A percentile compares a stretch with the other conserved stretches of the same genome.
Conservation (phyloP, 2,329 filamentous ascomycete genomes). For the Talaromyces marneffei region DNA sequence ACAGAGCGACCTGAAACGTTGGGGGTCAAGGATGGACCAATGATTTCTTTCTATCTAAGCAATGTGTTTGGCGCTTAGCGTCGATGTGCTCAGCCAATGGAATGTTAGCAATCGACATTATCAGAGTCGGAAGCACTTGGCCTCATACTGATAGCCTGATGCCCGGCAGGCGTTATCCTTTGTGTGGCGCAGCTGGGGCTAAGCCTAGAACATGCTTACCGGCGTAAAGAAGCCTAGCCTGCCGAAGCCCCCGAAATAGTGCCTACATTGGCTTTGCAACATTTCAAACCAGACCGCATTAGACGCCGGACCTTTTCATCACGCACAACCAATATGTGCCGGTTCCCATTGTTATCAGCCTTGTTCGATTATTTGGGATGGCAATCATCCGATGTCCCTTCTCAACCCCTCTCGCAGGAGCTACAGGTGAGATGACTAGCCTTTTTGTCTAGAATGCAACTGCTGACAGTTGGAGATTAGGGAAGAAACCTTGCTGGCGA, state of each 20-base stretch:
- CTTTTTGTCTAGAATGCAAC: no score
- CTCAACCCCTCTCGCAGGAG: background rate
- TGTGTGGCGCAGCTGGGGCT: no score
- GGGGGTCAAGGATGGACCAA: no score
- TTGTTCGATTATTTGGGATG: background rate
- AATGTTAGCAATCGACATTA: no score
- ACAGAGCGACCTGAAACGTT: background rate
- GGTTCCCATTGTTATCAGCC: background rate
- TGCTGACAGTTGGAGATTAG: no score
- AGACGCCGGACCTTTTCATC: background rate
- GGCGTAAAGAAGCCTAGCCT: slow-evolving; percentile 44
- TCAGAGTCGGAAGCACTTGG: no score
- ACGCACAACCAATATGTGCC: background rate
- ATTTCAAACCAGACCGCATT: slow-evolving; percentile 8
- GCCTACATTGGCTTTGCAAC: background rate
- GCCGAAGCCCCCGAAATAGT: background rate
- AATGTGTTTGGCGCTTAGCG: no score
- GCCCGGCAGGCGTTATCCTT: no score
- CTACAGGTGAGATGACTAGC: background rate
- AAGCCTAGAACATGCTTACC: slow-evolving; percentile 15
- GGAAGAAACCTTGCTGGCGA: no score
- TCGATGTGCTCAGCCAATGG: no score
- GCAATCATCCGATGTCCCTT: background rate
- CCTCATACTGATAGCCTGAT: no score
- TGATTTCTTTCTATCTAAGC: no score